Evolutionary conservation across 2,329 filamentous ascomycete species (phyloP).

Genomic region (Colletotrichum caudatum): DNA sequence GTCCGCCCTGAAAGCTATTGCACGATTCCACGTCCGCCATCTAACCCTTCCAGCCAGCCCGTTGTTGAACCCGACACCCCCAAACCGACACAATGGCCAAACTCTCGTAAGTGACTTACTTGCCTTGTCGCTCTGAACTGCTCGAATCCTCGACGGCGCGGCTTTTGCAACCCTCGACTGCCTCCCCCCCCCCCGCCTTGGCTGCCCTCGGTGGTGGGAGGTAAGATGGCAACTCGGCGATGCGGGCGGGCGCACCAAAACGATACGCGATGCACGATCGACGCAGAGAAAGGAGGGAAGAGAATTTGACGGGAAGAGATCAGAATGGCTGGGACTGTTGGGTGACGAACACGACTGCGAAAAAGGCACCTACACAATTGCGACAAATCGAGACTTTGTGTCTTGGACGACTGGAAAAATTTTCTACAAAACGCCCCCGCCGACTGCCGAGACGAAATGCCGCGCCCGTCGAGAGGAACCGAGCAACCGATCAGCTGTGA

Average conservation of each 20-base stretch:
- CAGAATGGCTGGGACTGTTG: not conserved
- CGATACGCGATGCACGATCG: conserved; percentile 20
- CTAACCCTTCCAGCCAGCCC: conserved; percentile 39
- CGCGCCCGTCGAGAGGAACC: conserved; percentile 18
- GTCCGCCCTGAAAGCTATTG: conserved; percentile 10
- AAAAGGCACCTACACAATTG: not conserved
- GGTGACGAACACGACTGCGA: conserved; percentile 1
- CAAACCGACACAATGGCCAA: conserved; percentile 72
- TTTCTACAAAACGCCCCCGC: conserved; percentile 20
- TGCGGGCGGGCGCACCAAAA: conserved; percentile 32
- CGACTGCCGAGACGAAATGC: conserved; percentile 23
- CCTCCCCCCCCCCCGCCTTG: conserved; percentile 35
- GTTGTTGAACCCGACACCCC: conserved; percentile 44
- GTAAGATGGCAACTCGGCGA: conserved; percentile 25
- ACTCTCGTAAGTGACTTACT: conserved; percentile 65
- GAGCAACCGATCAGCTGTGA: not conserved
- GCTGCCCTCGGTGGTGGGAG: conserved; percentile 41
- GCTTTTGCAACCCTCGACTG: not conserved
- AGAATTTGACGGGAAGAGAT: not conserved
- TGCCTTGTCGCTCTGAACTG: conserved; percentile 15
- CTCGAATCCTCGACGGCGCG: conserved; percentile 20
- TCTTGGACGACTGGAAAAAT: not conserved
- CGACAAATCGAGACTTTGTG: not conserved
- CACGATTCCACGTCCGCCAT: conserved; percentile 42
- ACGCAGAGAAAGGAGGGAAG: conserved; percentile 31